Base-by-base conservation (phyloP, 73 alveolate species). In the Diophrys appendiculata region DNA sequence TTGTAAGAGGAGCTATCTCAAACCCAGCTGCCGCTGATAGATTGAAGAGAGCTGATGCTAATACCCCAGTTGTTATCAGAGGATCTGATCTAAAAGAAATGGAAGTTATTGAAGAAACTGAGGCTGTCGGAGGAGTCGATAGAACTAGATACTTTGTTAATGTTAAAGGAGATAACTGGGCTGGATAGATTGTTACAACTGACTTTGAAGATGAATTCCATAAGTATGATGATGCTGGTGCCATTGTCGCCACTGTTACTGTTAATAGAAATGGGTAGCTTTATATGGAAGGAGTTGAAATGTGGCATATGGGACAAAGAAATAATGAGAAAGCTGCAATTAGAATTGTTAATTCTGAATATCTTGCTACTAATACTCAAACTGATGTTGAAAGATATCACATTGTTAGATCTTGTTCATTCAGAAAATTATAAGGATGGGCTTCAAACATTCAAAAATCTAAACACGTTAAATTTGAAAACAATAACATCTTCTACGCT, bases 131-230 rank as follows among this genome's bases (percentile, higher is more conserved):
- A n/a, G n/a, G n/a, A n/a, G n/a, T n/a, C n/a, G n/a, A n/a, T n/a
- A n/a, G n/a, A n/a, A n/a, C n/a, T n/a, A n/a, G n/a, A n/a, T n/a
- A n/a, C n/a, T n/a, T n/a, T n/a, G n/a, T n/a, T n/a, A n/a, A n/a
- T n/a, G n/a, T n/a, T 27, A 25, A 29, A 24, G 82, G 82, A 73
- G 82, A 29, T 1, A 70, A 76, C 0, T 73, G 82, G 82, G 76
- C 53, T 25, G 76, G 82, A 0, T 23, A 26, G 1, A 29, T 33
- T 11, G 2, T 73, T 0, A 70, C 60, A 1, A 73, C 33, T 73
- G 82, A 73, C 26, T 73, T 11, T 27, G 29, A 29, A 0, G 82
- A 73, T 43, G 75, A 13, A 13, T 65, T 29, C 52, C 22, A n/a
- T 27, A 0, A 26, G 18, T 26, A 35, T 33, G 52, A 35, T 0